Conservation (phyloP, 768 basidiomycete genomes). For the Tephrocybe rancida region DNA sequence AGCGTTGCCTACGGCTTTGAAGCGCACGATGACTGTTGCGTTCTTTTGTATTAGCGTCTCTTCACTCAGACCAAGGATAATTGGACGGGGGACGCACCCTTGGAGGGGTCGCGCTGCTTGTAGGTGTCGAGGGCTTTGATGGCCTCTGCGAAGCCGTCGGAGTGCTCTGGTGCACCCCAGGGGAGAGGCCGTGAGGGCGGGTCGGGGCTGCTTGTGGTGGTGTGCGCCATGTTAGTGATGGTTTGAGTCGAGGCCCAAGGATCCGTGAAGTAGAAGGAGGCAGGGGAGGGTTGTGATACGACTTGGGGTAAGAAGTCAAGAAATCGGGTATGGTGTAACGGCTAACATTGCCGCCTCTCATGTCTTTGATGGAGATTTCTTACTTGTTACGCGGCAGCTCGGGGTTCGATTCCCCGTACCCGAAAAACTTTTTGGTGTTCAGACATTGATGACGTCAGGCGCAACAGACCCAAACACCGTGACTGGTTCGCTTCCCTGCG, state of each 20-base stretch:
- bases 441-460: too few species aligned
- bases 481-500: too few species aligned
- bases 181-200: constrained; percentile 32
- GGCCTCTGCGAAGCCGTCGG: constrained; percentile 46
- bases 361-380: neutral
- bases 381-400: constrained; percentile 50
- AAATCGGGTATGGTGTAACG: constrained; percentile 56
- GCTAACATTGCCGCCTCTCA: constrained; percentile 69
- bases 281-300: too few species aligned
- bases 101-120: constrained; percentile 82
- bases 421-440: too few species aligned
- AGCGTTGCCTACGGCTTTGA: constrained; percentile 97
- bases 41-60: too few species aligned
- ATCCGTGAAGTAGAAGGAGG: too few species aligned
- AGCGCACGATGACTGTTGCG: constrained; percentile 93
- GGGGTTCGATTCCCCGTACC: constrained; percentile 58
- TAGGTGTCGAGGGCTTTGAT: constrained; percentile 81
- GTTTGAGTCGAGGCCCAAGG: too few species aligned
- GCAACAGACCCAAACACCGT: too few species aligned
- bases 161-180: constrained; percentile 28
- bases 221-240: too few species aligned
- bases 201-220: constrained; percentile 21
- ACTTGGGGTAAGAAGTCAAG: too few species aligned
- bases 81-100: constrained; percentile 50
- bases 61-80: too few species aligned